Base-by-base conservation (phyloP, 176 grass and related monocot species). In the Oryza australiensis region DNA sequence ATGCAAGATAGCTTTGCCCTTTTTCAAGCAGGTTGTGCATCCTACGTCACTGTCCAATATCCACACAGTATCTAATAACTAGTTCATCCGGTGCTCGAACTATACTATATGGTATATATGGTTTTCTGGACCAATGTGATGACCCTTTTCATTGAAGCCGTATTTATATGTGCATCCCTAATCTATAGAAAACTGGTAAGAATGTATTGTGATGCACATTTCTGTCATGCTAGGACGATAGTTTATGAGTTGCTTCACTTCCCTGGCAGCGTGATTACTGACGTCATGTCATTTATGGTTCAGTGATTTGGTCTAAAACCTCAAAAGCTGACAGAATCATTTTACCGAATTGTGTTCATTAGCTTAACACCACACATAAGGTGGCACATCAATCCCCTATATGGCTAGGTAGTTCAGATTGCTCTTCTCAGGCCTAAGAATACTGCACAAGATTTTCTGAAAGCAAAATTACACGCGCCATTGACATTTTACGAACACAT, bases 291-390 rank as follows among this genome's bases (percentile, higher is more conserved):
- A 66, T 76, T 20, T 68, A 55, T 62, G 12, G 13, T 20, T 11
- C 11, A 60, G 45, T 13, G 68, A 37, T 84, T 67, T 79, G 48
- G 38, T 43, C 62, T 67, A 45, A 46, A 74, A 88, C 68, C 46
- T 79, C 46, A 34, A 73, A 55, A 48, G 75, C 13, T 60, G 76
- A 85, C 14, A 38, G 77, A 43, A 63, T 24, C 87, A 2, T 22
- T 72, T 85, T 20, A 82, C 66, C 78, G 22, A 66, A 75, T 26
- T 18, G 59, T 77, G 57, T 37, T 75, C 41, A 32, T 80, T 68
- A 49, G 7, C 76, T 23, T 46, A 80, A 74, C 76, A 28, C 2
- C 76, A 16, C 2, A 16, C 64, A 55, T 40, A 9, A 80, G 46
- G 48, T 75, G 70, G 40, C 70, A 66, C 79, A 76, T 70, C 64